These are phyloP conservation scores for Podospora tetraspora DNA, from an alignment of 495 filamentous ascomycete species.

Conservation along the genomic window DNA sequence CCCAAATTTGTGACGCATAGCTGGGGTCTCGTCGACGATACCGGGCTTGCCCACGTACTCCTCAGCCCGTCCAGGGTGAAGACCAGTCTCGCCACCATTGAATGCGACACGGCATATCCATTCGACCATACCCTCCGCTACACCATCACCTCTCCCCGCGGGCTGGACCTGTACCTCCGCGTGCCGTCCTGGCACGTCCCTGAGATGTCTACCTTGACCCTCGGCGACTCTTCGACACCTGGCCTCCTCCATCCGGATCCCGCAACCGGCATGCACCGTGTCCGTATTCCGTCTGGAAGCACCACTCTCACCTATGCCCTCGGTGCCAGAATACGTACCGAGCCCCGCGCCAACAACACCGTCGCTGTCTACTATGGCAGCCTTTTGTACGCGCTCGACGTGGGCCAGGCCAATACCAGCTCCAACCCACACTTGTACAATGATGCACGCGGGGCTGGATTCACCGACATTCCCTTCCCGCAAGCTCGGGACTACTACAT, in stretches of 20 bases:
- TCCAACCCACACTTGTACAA: conserved; percentile 18
- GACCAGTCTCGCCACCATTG: conserved; percentile 10
- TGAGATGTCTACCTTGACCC: conserved; percentile 14
- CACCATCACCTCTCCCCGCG: conserved; percentile 34
- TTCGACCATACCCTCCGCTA: conserved; percentile 47
- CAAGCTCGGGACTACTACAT: conserved; percentile 37
- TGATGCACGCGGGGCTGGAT: conserved; percentile 4
- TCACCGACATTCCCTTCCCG: conserved; percentile 18
- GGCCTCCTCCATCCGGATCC: conserved; percentile 15
- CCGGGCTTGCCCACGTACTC: conserved; percentile 39
- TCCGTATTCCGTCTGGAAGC: conserved; percentile 28
- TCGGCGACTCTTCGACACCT: conserved; percentile 21
- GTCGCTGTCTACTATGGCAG: conserved; percentile 51
- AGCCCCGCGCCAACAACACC: conserved; percentile 47
- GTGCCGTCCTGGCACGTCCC: conserved; percentile 43
- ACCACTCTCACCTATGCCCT: conserved; percentile 27
- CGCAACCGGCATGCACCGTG: conserved; percentile 29
- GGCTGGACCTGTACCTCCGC: conserved; percentile 47
- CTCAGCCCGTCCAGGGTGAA: conserved; percentile 36
- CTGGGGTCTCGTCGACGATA: conserved; percentile 25
- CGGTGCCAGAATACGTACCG: conserved; percentile 24
- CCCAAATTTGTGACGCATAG: conserved; percentile 50
- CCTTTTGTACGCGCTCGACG: conserved; percentile 50
- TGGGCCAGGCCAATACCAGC: conserved; percentile 25
- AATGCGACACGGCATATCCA: conserved; percentile 49